These are phyloP conservation scores for Pichia ethanolica DNA, from an alignment of 805 yeast genomes.

Conservation along the genomic window DNA sequence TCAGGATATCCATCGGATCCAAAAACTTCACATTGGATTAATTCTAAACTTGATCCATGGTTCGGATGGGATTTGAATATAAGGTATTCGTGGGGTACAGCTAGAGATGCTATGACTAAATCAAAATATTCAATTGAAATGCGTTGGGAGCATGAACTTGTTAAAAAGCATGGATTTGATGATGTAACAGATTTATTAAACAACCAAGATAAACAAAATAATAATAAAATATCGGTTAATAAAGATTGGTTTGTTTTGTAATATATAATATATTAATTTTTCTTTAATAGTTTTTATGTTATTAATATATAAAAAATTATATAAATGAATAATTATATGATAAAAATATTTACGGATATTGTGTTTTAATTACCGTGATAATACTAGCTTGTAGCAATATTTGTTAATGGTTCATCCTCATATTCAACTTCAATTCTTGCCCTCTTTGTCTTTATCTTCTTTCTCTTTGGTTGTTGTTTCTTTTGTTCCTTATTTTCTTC, in stretches of 20 bases:
- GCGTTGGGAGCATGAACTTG: conserved; percentile 51
- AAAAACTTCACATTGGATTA: conserved; percentile 72
- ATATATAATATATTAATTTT: not conserved
- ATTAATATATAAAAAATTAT: too few species aligned
- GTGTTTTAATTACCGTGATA: too few species aligned
- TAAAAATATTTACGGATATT: not conserved
- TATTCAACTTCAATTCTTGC: conserved; percentile 60
- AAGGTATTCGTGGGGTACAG: conserved; percentile 92
- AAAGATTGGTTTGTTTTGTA: conserved; percentile 8
- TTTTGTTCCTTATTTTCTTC: conserved; percentile 22
- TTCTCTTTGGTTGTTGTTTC: conserved; percentile 31
- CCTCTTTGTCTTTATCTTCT: conserved; percentile 60
- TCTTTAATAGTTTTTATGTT: not conserved
- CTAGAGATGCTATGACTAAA: conserved; percentile 60
- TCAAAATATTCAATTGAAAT: conserved; percentile 39
- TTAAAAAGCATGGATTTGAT: conserved; percentile 7
- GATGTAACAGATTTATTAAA: conserved; percentile 7
- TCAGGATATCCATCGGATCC: conserved; percentile 97
- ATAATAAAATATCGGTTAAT: not conserved
- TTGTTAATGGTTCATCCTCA: conserved; percentile 43
- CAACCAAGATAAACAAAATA: not conserved
- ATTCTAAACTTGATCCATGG: conserved; percentile 51
- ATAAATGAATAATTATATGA: not conserved
- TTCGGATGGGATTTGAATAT: conserved; percentile 80
- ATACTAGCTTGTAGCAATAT: conserved; percentile 15